These are phyloP conservation scores for Tausonia pullulans DNA, from an alignment of 1,284 basidiomycete genomes.

Conservation along the genomic window DNA sequence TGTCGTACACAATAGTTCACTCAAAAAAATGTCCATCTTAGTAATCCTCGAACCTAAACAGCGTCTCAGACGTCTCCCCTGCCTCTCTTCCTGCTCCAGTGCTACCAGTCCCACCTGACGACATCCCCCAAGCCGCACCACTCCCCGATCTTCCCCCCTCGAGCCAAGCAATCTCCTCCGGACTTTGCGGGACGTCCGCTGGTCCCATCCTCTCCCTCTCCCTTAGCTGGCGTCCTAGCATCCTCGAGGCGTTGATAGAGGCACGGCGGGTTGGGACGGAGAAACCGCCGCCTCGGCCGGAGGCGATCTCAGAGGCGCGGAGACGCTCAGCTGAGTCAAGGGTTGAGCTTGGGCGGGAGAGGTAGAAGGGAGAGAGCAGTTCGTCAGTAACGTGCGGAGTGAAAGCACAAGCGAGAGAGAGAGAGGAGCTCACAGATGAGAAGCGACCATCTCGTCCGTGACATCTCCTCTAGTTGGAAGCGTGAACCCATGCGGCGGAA, in stretches of 20 bases:
- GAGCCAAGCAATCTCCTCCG: background rate
- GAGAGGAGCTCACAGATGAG: background rate
- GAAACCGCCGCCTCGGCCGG: constrained; percentile 1
- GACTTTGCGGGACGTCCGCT: background rate
- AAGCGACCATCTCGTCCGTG: background rate
- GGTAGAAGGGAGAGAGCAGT: background rate
- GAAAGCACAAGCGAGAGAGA: background rate
- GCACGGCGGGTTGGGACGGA: background rate
- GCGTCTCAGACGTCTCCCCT: no score
- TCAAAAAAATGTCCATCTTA: no score
- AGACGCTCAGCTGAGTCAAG: background rate
- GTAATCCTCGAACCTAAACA: no score
- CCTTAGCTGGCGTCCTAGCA: background rate
- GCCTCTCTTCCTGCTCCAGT: no score
- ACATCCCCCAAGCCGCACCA: background rate
- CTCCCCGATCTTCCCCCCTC: background rate
- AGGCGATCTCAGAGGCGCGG: background rate
- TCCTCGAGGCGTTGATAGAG: background rate
- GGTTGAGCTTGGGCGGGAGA: background rate
- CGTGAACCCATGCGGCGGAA: no score
- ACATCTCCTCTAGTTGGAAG: no score
- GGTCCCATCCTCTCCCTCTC: background rate
- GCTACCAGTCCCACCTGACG: no score
- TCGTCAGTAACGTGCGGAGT: no score
- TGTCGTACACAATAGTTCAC: no score